A percentile compares a stretch with the other conserved stretches of the same genome.
These are phyloP conservation scores for Cucurbitaria berberidis DNA, from an alignment of 2,329 filamentous ascomycete species.

Conservation along the genomic window DNA sequence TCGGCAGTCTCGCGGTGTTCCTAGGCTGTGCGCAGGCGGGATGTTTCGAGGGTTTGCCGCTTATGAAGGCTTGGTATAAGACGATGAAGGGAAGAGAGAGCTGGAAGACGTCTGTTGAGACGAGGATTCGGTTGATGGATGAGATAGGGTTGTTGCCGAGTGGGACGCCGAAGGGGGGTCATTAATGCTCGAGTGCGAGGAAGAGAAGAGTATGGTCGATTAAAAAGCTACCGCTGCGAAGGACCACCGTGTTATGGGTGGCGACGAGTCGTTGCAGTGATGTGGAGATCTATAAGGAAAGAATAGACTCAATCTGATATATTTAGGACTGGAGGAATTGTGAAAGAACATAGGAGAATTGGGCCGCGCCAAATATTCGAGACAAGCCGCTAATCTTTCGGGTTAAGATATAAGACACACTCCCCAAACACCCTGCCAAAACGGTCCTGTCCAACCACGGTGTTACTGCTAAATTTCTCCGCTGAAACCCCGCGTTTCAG, in stretches of 20 bases:
- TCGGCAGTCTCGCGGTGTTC: constrained; percentile 22
- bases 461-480: too few species aligned
- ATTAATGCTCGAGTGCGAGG: too few species aligned
- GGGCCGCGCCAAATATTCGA: not conserved
- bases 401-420: not conserved
- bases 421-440: not conserved
- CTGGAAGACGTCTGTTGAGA: constrained; percentile 46
- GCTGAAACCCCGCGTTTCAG: too few species aligned
- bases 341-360: too few species aligned
- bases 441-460: too few species aligned
- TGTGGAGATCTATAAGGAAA: too few species aligned
- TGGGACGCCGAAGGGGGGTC: constrained; percentile 46
- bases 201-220: too few species aligned
- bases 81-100: constrained; percentile 40
- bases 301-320: too few species aligned
- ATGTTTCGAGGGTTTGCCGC: constrained; percentile 19
- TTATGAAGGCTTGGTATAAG: constrained; percentile 47
- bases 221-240: too few species aligned
- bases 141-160: constrained; percentile 48
- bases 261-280: too few species aligned
- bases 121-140: constrained; percentile 43
- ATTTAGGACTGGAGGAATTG: too few species aligned
- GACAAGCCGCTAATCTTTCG: not conserved
- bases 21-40: constrained; percentile 16
- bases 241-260: too few species aligned